phyloP scores from a whole-genome alignment of 2,329 filamentous ascomycete genomes.

The Emergomyces orientalis region DNA sequence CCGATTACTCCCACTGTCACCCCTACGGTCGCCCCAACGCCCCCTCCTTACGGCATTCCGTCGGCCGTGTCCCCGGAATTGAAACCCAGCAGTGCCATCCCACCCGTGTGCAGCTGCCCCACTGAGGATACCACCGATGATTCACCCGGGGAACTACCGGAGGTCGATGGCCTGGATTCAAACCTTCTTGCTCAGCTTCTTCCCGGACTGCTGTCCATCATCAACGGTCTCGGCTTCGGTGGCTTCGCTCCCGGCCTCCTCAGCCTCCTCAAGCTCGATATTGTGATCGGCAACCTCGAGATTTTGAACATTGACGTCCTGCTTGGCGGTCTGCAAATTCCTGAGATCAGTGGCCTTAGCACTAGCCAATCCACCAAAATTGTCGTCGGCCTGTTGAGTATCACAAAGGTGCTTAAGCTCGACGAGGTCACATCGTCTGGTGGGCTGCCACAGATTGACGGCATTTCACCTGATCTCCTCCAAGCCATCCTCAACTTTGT shows the following conservation, averaged over 20 bases:
- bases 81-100: neutral
- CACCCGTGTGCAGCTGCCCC: neutral
- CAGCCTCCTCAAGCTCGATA: neutral
- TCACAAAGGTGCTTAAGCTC: conserved; percentile 1
- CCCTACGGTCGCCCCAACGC: neutral
- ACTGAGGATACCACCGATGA: neutral
- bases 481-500: neutral
- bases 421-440: neutral
- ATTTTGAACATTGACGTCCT: neutral
- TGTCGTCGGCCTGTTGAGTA: neutral
- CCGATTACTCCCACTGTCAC: neutral
- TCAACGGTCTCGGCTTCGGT: neutral
- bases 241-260: conserved; percentile 1
- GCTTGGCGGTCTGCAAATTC: neutral
- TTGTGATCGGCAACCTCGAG: neutral
- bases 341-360: conserved; percentile 2
- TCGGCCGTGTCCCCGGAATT: neutral
- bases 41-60: neutral
- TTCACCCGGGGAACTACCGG: neutral
- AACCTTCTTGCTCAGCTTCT: neutral
- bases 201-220: neutral
- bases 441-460: neutral
- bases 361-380: neutral
- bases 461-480: neutral
- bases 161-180: conserved; percentile 2